Conservation (phyloP, 164 flowering plant species). For the Tetrastigma voinierianum region DNA sequence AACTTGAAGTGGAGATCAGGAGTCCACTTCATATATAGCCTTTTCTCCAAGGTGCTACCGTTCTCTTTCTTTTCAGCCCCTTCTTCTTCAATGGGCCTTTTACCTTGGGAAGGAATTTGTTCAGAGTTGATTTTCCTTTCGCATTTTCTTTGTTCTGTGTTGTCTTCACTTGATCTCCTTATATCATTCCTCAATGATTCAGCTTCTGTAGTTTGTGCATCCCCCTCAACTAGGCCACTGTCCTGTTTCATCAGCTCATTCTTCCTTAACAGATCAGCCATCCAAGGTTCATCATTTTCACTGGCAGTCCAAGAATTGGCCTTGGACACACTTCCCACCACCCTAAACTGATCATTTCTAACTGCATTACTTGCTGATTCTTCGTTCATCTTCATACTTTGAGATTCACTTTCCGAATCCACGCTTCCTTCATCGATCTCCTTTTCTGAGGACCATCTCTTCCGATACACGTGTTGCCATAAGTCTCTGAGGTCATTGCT, state of each 20-base stretch:
- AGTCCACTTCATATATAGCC: constrained; percentile 9
- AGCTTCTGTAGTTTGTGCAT: background rate
- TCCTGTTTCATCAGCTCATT: background rate
- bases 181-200: no score
- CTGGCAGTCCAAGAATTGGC: background rate
- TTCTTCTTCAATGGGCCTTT: background rate
- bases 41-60: background rate
- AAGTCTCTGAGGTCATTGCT: constrained; percentile 9
- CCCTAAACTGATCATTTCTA: no score
- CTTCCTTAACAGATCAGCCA: background rate
- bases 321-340: background rate
- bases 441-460: background rate
- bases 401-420: background rate
- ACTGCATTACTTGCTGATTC: background rate
- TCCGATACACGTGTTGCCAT: constrained; percentile 28
- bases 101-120: background rate
- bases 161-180: background rate
- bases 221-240: background rate
- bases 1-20: constrained; percentile 16
- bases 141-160: background rate
- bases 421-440: background rate
- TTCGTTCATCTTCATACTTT: background rate
- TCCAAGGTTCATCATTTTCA: background rate
- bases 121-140: background rate
- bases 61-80: background rate